Percentiles rank a stretch among this genome's conserved stretches.
phyloP scores from a whole-genome alignment of 768 basidiomycete species.

The Suillus weaverae region DNA sequence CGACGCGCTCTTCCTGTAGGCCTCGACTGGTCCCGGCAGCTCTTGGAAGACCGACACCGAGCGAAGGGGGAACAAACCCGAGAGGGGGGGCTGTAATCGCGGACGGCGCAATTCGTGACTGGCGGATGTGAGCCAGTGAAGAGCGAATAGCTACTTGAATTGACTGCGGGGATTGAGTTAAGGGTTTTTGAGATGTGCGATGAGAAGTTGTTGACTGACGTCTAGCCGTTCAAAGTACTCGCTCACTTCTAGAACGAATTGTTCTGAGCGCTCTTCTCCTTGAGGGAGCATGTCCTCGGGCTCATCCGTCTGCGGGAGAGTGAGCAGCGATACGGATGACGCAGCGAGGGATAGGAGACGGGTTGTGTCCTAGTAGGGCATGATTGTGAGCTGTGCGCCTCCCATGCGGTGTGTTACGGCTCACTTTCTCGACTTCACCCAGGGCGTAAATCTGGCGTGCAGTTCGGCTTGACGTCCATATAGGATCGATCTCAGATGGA shows the following conservation, averaged over 20 bases:
- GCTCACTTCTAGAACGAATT: conserved; percentile 82
- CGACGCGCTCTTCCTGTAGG: conserved; percentile 74
- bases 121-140: conserved; percentile 76
- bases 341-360: conserved; percentile 74
- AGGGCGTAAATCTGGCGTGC: conserved; percentile 80
- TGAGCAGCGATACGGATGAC: conserved; percentile 75
- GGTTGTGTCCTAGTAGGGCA: conserved; percentile 63
- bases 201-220: conserved; percentile 43
- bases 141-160: conserved; percentile 78
- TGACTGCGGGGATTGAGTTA: conserved; percentile 40
- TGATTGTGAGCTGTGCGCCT: background rate
- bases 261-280: conserved; percentile 81
- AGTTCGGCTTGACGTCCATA: conserved; percentile 80
- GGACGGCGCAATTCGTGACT: conserved; percentile 82
- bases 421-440: conserved; percentile 77
- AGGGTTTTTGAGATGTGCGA: background rate
- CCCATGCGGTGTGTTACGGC: conserved; percentile 2
- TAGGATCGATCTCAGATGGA: conserved; percentile 61
- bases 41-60: conserved; percentile 71
- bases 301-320: conserved; percentile 79
- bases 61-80: conserved; percentile 73
- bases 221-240: conserved; percentile 85
- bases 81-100: conserved; percentile 79
- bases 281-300: conserved; percentile 69
- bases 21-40: conserved; percentile 49